Evolutionary conservation across 345 rosid species (phyloP).

Genomic region (Gossypium arboreum): DNA sequence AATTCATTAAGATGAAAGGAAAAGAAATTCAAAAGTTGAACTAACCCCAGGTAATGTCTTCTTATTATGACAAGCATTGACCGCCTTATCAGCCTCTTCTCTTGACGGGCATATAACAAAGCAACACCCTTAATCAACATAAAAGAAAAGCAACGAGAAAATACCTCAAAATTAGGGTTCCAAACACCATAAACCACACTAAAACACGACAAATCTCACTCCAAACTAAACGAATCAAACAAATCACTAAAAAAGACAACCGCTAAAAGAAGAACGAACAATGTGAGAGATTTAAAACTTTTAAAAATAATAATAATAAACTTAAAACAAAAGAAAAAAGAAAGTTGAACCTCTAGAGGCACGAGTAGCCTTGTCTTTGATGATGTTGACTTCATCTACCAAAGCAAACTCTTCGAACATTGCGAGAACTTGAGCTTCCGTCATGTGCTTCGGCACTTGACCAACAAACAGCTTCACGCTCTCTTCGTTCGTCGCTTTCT

Average conservation of each 20-base stretch:
- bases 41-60: conserved; percentile 93
- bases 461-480: conserved; percentile 99
- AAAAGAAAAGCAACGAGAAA: not conserved
- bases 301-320: not conserved
- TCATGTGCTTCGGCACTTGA: conserved; percentile 97
- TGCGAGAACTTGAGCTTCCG: conserved; percentile 81
- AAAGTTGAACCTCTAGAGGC: conserved; percentile 67
- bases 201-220: conserved; percentile 25
- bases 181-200: conserved; percentile 2
- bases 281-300: conserved; percentile 17
- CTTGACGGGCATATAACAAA: conserved; percentile 92
- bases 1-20: not conserved
- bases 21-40: conserved; percentile 14
- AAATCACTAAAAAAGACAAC: conserved; percentile 15
- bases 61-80: conserved; percentile 90
- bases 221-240: conserved; percentile 30
- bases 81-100: conserved; percentile 96
- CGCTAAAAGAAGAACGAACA: not conserved
- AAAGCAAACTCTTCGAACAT: conserved; percentile 86
- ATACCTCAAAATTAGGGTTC: conserved; percentile 52
- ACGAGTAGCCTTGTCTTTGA: conserved; percentile 88
- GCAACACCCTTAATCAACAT: conserved; percentile 64
- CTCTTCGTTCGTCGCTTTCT: conserved; percentile 49
- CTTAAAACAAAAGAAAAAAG: not conserved
- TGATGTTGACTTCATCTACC: conserved; percentile 97